Evolutionary conservation across 179 eudicot genomes (phyloP).

Genomic region (Sideroxylon spinosum): DNA sequence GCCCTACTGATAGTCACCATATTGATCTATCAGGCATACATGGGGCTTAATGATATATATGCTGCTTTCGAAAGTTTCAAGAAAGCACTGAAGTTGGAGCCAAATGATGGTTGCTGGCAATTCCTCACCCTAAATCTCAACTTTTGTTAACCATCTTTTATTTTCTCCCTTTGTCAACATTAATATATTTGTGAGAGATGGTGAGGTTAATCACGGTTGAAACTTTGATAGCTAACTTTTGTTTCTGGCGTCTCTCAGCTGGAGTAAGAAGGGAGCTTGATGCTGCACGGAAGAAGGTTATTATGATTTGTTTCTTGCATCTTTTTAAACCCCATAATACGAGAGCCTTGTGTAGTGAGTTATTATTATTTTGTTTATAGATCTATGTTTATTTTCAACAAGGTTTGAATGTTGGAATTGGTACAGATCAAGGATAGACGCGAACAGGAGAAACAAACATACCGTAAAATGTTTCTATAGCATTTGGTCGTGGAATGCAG

Average conservation of each 20-base stretch:
- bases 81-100: slow-evolving; percentile 76
- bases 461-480: slow-evolving; percentile 15
- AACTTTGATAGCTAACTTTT: slow-evolving; percentile 2
- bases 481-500: slow-evolving; percentile 5
- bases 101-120: slow-evolving; percentile 63
- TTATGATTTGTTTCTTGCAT: background rate
- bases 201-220: background rate
- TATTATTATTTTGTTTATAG: no score
- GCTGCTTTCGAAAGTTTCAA: slow-evolving; percentile 72
- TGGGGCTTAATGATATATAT: slow-evolving; percentile 84
- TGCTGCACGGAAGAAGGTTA: slow-evolving; percentile 74
- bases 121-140: background rate
- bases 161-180: background rate
- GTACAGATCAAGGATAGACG: slow-evolving; percentile 62
- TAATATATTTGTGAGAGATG: background rate
- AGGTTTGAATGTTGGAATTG: slow-evolving; percentile 1
- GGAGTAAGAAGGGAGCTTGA: slow-evolving; percentile 68
- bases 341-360: no score
- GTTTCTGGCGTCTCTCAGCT: slow-evolving; percentile 36
- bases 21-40: slow-evolving; percentile 48
- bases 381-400: background rate
- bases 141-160: no score
- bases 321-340: no score
- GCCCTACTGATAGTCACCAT: background rate
- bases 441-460: slow-evolving; percentile 37